Evolutionary conservation across 2,329 filamentous ascomycete species (phyloP), one percentile per base, ranked within the genome.

Genomic region (Ophiostoma populinum): DNA sequence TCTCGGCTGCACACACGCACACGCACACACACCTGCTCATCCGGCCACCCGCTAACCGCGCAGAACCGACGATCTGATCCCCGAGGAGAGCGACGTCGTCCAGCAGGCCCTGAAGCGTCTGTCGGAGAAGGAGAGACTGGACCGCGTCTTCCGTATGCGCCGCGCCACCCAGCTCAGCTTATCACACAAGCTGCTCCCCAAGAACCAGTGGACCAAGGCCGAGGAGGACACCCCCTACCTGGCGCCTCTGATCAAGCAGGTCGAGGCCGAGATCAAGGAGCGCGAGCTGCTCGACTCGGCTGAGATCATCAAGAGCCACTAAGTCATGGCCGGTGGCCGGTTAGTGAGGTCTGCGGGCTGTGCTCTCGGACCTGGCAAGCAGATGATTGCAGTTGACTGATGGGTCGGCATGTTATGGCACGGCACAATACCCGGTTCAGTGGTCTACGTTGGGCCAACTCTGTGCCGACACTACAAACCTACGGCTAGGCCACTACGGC

Each of bases 101-200:
- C 78, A 90, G 59, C 70, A 77, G 49, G 90, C 90, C 44, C 71
- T 98, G 53, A 80, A 81, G 70, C 83, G 90, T 56, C 80, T 98
- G 43, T 73, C 80, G 39, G 70, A 82, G 51, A 82, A 92, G 67
- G 82, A 90, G 56, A 70, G 77, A 51, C 95, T 95, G 65, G 90
- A 98, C 66, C 87, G 90, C 57, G 75, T 95, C 57, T 98, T 85
- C 77, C 86, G 90, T 54, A 74, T 98, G 60, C 82, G 90, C 64
- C 77, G 90, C 62, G 87, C 90, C 51, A 76, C 92, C 62, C 90
- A 98, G 63, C 64, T 62, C 57, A 70, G 65, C 50, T 57, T 71
- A 52, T 56, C 64, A 50, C 72, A 76, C 57, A 72, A 74, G 61
- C 59, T 76, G 42, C 63, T 77, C 37, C 68, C 72, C 54, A 67